phyloP scores from a whole-genome alignment of 805 yeast species.

The Metschnikowia lunata region DNA sequence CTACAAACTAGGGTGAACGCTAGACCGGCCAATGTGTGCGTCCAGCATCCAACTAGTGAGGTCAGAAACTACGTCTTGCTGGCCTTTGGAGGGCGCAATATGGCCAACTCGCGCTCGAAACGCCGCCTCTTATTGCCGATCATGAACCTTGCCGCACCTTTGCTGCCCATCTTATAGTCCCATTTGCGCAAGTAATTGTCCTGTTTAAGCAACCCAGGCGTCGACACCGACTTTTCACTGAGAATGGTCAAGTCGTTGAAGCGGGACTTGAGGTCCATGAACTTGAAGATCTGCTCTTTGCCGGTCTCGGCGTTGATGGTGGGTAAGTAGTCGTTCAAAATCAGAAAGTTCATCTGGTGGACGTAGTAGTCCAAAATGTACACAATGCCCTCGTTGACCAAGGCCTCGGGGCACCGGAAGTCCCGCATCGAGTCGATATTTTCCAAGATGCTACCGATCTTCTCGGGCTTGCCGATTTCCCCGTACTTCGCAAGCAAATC shows the following conservation, averaged over 20 bases:
- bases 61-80: not conserved
- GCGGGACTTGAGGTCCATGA: constrained; percentile 41
- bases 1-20: constrained; percentile 35
- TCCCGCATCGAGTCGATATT: constrained; percentile 31
- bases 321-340: constrained; percentile 43
- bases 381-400: constrained; percentile 49
- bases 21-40: too few species aligned
- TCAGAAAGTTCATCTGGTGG: constrained; percentile 49
- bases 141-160: constrained; percentile 49
- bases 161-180: constrained; percentile 35
- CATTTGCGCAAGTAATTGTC: constrained; percentile 49
- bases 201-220: constrained; percentile 26
- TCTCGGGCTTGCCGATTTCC: constrained; percentile 10
- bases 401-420: constrained; percentile 39
- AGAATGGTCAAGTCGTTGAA: constrained; percentile 38
- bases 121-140: constrained; percentile 46
- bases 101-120: constrained; percentile 34
- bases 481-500: constrained; percentile 25
- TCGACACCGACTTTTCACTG: constrained; percentile 26
- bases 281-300: constrained; percentile 45
- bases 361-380: constrained; percentile 60
- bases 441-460: constrained; percentile 26
- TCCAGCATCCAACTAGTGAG: not conserved
- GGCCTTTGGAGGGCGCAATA: constrained; percentile 12
- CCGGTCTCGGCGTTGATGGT: constrained; percentile 30